Conservation (phyloP, 1,284 basidiomycete species). For the Rhizopogon parksii region DNA sequence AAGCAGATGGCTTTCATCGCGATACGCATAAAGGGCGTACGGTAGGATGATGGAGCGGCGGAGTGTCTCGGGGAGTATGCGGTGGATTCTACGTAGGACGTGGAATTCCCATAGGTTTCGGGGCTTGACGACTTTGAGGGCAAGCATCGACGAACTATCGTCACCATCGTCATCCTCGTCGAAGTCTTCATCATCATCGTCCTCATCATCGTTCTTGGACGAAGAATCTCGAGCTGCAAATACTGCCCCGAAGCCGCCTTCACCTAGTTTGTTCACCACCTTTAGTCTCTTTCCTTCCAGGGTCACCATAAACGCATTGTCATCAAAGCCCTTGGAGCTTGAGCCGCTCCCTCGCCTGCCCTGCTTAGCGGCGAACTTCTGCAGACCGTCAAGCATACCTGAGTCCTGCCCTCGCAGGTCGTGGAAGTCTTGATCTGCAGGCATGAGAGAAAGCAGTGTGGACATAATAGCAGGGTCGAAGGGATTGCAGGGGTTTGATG, state of each 20-base stretch:
- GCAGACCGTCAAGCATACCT: slow-evolving; percentile 58
- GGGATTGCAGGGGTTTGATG: slow-evolving; percentile 87
- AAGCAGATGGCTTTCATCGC: slow-evolving; percentile 87
- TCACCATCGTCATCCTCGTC: slow-evolving; percentile 57
- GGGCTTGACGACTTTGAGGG: slow-evolving; percentile 91
- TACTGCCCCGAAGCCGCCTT: slow-evolving; percentile 94
- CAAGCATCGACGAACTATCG: slow-evolving; percentile 57
- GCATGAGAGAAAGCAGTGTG: slow-evolving; percentile 62
- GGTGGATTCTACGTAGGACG: slow-evolving; percentile 74
- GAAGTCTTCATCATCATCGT: slow-evolving; percentile 50
- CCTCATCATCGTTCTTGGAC: slow-evolving; percentile 24
- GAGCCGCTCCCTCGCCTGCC: slow-evolving; percentile 40
- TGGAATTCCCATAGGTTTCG: slow-evolving; percentile 91
- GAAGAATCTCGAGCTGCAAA: slow-evolving; percentile 74
- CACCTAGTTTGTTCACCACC: slow-evolving; percentile 85
- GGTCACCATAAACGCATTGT: slow-evolving; percentile 38
- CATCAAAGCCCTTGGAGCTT: slow-evolving; percentile 35
- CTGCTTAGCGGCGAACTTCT: slow-evolving; percentile 56
- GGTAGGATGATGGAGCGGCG: slow-evolving; percentile 67
- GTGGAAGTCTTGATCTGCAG: slow-evolving; percentile 58
- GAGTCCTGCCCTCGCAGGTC: slow-evolving; percentile 54
- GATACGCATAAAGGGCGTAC: slow-evolving; percentile 72
- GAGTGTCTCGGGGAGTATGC: slow-evolving; percentile 49
- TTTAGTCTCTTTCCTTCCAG: slow-evolving; percentile 61
- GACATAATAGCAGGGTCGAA: slow-evolving; percentile 65